Base-by-base conservation (phyloP, 768 basidiomycete genomes). In the Lactarius tabidus region DNA sequence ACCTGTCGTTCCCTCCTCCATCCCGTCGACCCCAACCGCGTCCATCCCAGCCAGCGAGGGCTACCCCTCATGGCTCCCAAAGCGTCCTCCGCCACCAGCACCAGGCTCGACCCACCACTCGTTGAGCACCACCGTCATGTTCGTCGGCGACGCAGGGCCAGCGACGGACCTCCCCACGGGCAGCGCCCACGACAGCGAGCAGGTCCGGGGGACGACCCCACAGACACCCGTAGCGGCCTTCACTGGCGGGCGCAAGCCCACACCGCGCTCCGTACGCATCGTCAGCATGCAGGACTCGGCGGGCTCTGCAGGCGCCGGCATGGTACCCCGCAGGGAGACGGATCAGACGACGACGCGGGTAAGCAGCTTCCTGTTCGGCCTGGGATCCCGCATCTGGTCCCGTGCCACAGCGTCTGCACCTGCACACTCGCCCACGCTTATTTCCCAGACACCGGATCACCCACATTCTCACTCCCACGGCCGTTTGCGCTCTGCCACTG, bases 1-100 rank as follows among this genome's bases (percentile, higher is more conserved):
- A n/a, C n/a, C n/a, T n/a, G n/a, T n/a, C n/a, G n/a, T n/a, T n/a
- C n/a, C n/a, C n/a, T n/a, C n/a, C n/a, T n/a, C n/a, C 9, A 23
- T 23, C n/a, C 45, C 23, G 23, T n/a, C 45, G 28, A 60, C 43
- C n/a, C 58, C 14, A 36, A 48, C 58, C 29, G 54, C 28, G 38
- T 56, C 57, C 10, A 18, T 62, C 61, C 45, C 60, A 59, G 59
- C 41, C 8, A 67, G 58, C 20, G 89, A 90, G 69, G 86, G 86
- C 17, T 93, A 93, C 73, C 91, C 91, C 3, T 87, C 89, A 28
- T 93, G 91, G 91, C 85, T 93, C 1, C 91, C 91, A 20, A 84
- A 79, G 65, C 82, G 91, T 17, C 91, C 92, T 2, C 86, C 85
- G 18, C 89, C 85, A 1, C 91, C 91, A 0, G 84, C 84, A 9